A percentile compares a stretch with the other conserved stretches of the same genome.
Evolutionary conservation across 768 basidiomycete genomes (phyloP).

Genomic region (Rhodotorula babjevae): DNA sequence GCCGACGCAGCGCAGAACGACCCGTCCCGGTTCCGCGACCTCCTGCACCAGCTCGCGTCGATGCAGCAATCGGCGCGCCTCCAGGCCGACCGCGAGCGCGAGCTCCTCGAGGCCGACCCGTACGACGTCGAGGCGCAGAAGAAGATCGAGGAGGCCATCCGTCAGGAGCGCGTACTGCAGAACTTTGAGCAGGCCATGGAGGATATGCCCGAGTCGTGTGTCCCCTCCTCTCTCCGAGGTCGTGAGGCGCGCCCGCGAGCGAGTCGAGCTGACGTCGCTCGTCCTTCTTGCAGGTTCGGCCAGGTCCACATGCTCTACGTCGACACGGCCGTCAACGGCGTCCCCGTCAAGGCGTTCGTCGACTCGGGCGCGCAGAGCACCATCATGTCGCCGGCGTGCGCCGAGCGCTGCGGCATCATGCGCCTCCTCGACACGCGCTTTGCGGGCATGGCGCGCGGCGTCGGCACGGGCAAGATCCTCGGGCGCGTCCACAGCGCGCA

Average conservation of each 20-base stretch:
- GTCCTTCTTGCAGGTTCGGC: slow-evolving; percentile 58
- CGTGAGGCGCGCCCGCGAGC: not conserved
- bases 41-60: slow-evolving; percentile 53
- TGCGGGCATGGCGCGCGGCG: slow-evolving; percentile 83
- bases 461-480: slow-evolving; percentile 88
- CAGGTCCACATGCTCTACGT: slow-evolving; percentile 96
- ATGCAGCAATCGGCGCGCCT: slow-evolving; percentile 51
- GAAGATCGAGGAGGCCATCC: slow-evolving; percentile 87
- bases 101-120: slow-evolving; percentile 74
- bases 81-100: slow-evolving; percentile 55
- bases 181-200: slow-evolving; percentile 92
- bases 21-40: slow-evolving; percentile 68
- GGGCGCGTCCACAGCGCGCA: slow-evolving; percentile 92
- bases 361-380: slow-evolving; percentile 97
- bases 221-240: slow-evolving; percentile 47
- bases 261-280: not conserved
- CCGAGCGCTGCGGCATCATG: slow-evolving; percentile 64
- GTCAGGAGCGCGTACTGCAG: slow-evolving; percentile 81
- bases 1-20: slow-evolving; percentile 65
- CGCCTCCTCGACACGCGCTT: slow-evolving; percentile 82
- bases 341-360: slow-evolving; percentile 89
- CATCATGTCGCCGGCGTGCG: slow-evolving; percentile 54
- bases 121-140: slow-evolving; percentile 86
- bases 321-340: slow-evolving; percentile 83
- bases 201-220: slow-evolving; percentile 37